phyloP scores from a whole-genome alignment of 148 eudicot species.

The Cornus florida region DNA sequence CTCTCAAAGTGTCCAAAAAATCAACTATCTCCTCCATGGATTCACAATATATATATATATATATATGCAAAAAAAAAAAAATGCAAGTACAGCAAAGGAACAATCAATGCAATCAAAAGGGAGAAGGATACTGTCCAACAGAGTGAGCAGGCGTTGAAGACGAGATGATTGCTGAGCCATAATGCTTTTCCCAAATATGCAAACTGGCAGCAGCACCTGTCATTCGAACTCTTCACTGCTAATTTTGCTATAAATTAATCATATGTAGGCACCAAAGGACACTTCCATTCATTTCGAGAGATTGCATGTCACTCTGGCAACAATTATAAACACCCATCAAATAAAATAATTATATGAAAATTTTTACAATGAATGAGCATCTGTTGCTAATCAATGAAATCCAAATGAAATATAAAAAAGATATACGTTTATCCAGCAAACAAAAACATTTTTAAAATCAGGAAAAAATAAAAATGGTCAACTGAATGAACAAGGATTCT shows the following conservation, averaged over 20 bases:
- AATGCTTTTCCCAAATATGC: slow-evolving; percentile 6
- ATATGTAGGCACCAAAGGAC: not conserved
- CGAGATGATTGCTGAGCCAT: slow-evolving; percentile 72
- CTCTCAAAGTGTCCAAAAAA: too few species aligned
- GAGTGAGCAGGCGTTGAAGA: slow-evolving; percentile 54
- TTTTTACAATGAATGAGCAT: too few species aligned
- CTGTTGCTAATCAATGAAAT: too few species aligned
- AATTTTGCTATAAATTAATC: not conserved
- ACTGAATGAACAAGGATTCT: not conserved
- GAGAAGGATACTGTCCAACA: slow-evolving; percentile 61
- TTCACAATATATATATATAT: too few species aligned
- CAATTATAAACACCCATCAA: not conserved
- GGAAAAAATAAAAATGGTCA: not conserved
- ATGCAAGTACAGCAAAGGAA: not conserved
- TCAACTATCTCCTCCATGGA: too few species aligned
- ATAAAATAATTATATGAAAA: too few species aligned
- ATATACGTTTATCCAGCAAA: too few species aligned
- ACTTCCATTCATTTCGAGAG: not conserved
- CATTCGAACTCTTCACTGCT: not conserved
- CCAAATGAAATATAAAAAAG: too few species aligned
- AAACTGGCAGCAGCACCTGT: slow-evolving; percentile 2
- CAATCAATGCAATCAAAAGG: not conserved
- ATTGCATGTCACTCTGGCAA: slow-evolving; percentile 7
- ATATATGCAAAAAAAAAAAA: not conserved
- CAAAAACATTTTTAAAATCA: not conserved